Conservation (phyloP, 768 basidiomycete species). For the Holtermannia corniformis region DNA sequence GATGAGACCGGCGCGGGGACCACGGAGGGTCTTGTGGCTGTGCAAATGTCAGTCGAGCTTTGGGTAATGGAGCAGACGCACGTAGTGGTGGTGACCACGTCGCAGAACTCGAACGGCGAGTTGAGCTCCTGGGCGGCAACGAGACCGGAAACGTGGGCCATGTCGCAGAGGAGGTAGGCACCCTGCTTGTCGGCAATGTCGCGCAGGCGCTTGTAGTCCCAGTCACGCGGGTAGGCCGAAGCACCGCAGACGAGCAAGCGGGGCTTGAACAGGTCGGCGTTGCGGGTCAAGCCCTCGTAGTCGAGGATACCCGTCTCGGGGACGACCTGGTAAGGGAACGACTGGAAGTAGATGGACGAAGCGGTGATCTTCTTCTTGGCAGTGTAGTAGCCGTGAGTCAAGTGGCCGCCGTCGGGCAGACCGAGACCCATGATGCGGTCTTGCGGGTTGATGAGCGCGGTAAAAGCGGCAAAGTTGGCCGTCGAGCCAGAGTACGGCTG, state of each 20-base stretch:
- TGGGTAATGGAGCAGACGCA: conserved; percentile 43
- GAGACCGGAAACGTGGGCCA: conserved; percentile 93
- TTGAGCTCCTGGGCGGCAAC: conserved; percentile 83
- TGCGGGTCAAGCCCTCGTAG: conserved; percentile 66
- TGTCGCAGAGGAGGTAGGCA: conserved; percentile 89
- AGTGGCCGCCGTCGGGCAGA: conserved; percentile 92
- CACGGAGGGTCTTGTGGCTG: conserved; percentile 99
- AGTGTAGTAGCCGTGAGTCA: conserved; percentile 96
- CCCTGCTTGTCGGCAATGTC: conserved; percentile 76
- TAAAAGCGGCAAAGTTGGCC: conserved; percentile 94
- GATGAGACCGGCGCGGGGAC: conserved; percentile 92
- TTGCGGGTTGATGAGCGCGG: conserved; percentile 90
- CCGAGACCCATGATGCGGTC: conserved; percentile 99
- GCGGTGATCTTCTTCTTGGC: conserved; percentile 99
- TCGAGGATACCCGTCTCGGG: conserved; percentile 80
- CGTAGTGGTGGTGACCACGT: conserved; percentile 97
- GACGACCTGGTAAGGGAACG: conserved; percentile 74
- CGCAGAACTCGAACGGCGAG: conserved; percentile 89
- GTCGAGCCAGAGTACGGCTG: conserved; percentile 83
- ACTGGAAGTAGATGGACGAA: conserved; percentile 99
- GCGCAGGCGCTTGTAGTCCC: conserved; percentile 82
- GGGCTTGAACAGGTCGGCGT: conserved; percentile 93
- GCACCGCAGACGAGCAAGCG: conserved; percentile 93
- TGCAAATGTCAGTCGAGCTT: conserved; percentile 43
- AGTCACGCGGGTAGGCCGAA: conserved; percentile 96